A percentile compares a stretch with the other conserved stretches of the same genome.
Conservation (phyloP, 163 green algal genomes). For the Prototheca wickerhamii region DNA sequence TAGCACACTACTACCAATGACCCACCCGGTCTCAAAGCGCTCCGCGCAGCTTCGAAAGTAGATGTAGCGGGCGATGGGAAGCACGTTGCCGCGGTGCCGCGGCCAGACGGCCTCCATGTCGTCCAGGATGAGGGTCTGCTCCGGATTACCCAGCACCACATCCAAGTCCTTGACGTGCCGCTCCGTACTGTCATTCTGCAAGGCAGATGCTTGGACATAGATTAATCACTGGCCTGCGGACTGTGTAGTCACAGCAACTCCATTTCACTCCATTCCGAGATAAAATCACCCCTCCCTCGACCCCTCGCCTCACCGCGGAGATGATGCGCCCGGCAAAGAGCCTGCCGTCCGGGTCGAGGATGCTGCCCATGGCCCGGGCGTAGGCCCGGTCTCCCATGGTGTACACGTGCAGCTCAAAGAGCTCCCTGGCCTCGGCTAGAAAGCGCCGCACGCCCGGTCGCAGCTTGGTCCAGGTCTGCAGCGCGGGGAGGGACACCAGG, state of each 20-base stretch:
- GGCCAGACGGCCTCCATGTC: constrained; percentile 81
- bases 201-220: too few species aligned
- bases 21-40: constrained; percentile 31
- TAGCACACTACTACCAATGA: too few species aligned
- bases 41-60: constrained; percentile 61
- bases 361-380: constrained; percentile 50
- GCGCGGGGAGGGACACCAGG: constrained; percentile 32
- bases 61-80: constrained; percentile 72
- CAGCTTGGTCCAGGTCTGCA: constrained; percentile 91
- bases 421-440: constrained; percentile 20
- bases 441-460: constrained; percentile 53
- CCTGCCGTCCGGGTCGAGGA: constrained; percentile 54
- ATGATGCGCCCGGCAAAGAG: constrained; percentile 57
- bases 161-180: constrained; percentile 49
- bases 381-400: constrained; percentile 83
- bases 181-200: constrained; percentile 36
- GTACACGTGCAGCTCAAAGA: constrained; percentile 85
- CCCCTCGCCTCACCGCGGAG: constrained; percentile 14
- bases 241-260: background rate
- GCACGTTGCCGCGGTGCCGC: constrained; percentile 63
- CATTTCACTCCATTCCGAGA: background rate
- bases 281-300: background rate
- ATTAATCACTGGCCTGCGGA: too few species aligned
- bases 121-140: constrained; percentile 66
- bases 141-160: constrained; percentile 44